Evolutionary conservation across 2,329 filamentous ascomycete species (phyloP).

Genomic region (Penicillium sp.): DNA sequence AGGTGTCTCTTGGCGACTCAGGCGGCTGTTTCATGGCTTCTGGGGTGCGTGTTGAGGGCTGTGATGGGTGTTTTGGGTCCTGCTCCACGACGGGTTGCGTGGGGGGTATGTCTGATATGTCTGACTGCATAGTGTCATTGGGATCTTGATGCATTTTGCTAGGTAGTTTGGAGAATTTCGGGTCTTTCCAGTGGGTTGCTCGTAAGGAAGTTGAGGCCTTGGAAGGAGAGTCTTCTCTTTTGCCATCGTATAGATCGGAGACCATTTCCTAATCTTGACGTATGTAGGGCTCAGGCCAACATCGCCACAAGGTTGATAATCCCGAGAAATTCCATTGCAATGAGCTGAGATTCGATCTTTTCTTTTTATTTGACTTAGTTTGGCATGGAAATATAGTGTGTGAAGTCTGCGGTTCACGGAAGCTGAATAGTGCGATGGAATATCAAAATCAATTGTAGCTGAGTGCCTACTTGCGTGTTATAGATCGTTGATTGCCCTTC

Average conservation of each 20-base stretch:
- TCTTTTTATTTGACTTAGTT: not conserved
- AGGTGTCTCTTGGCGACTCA: no score
- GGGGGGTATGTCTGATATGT: constrained; percentile 5
- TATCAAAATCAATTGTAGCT: not conserved
- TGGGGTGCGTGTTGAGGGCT: not conserved
- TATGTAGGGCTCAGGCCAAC: constrained; percentile 16
- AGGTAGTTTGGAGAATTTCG: not conserved
- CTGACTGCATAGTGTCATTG: constrained; percentile 1
- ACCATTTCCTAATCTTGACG: constrained; percentile 19
- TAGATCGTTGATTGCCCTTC: not conserved
- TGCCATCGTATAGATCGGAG: constrained; percentile 9
- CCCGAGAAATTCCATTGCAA: constrained; percentile 4
- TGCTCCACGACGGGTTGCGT: constrained; percentile 1
- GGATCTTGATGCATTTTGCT: constrained; percentile 1
- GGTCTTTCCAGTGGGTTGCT: not conserved
- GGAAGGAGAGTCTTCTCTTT: not conserved
- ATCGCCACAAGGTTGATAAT: constrained; percentile 7
- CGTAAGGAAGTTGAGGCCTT: not conserved
- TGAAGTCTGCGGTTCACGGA: not conserved
- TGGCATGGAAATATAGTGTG: not conserved
- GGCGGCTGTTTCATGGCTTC: not conserved
- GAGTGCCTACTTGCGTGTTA: not conserved
- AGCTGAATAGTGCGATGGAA: not conserved
- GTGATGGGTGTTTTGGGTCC: not conserved
- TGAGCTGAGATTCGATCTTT: not conserved